These are phyloP conservation scores for Aspergillus ustus DNA, from an alignment of 2,329 filamentous ascomycete species.

Conservation along the genomic window DNA sequence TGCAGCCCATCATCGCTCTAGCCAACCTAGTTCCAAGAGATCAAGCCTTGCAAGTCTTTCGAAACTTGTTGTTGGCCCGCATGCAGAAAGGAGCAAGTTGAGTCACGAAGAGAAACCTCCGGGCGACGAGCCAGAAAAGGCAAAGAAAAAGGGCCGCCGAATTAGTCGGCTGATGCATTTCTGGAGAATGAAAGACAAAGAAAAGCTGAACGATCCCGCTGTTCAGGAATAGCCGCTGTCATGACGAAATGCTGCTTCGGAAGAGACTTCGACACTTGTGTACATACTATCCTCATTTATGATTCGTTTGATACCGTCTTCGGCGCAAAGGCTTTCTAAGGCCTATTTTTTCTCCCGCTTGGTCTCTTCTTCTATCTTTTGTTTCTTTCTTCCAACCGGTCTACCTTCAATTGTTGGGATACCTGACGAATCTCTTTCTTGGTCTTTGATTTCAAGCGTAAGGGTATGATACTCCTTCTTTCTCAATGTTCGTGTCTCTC, in stretches of 20 bases:
- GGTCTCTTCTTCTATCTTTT: slow-evolving; percentile 4
- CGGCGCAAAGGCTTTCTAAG: slow-evolving; percentile 15
- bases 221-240: slow-evolving; percentile 28
- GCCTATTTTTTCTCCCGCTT: slow-evolving; percentile 6
- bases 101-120: slow-evolving; percentile 51
- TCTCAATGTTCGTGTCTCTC: slow-evolving; percentile 38
- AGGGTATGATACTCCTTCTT: slow-evolving; percentile 37
- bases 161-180: slow-evolving; percentile 55
- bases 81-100: slow-evolving; percentile 51
- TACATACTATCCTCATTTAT: slow-evolving; percentile 24
- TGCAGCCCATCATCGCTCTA: slow-evolving; percentile 43
- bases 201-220: slow-evolving; percentile 32
- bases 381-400: slow-evolving; percentile 26
- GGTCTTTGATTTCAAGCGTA: slow-evolving; percentile 32
- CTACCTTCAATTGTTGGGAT: slow-evolving; percentile 26
- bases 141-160: slow-evolving; percentile 50
- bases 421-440: slow-evolving; percentile 43
- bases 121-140: slow-evolving; percentile 42
- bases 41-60: slow-evolving; percentile 55
- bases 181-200: slow-evolving; percentile 54
- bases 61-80: slow-evolving; percentile 49
- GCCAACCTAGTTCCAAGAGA: slow-evolving; percentile 49
- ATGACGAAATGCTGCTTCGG: slow-evolving; percentile 26
- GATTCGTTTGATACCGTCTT: slow-evolving; percentile 29
- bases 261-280: slow-evolving; percentile 20